Conservation (phyloP, 1,284 basidiomycete species). For the Sporisorium graminicola region DNA sequence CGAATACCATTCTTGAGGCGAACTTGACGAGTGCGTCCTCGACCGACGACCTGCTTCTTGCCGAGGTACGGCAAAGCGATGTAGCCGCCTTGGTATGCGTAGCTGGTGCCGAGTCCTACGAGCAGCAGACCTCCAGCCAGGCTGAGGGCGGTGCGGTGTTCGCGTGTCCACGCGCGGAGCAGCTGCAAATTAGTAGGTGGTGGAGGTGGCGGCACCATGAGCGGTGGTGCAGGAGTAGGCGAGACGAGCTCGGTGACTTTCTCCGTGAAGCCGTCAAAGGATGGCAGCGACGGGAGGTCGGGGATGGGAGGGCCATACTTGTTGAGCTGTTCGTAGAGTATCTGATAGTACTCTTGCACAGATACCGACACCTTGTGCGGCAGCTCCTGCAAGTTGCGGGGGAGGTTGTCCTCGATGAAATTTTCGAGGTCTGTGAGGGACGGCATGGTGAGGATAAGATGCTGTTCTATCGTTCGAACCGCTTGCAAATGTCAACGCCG, state of each 20-base stretch:
- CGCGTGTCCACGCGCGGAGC: conserved; percentile 24
- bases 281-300: conserved; percentile 44
- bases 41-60: conserved; percentile 23
- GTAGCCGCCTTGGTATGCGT: conserved; percentile 39
- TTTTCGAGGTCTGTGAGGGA: conserved; percentile 61
- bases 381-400: conserved; percentile 56
- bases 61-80: conserved; percentile 46
- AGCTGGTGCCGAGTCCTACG: conserved; percentile 44
- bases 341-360: conserved; percentile 54
- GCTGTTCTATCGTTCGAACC: background rate
- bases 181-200: conserved; percentile 40
- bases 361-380: conserved; percentile 56
- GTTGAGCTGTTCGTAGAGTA: conserved; percentile 57
- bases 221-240: conserved; percentile 25
- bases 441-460: conserved; percentile 38
- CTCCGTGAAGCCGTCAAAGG: conserved; percentile 39
- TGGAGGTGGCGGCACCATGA: conserved; percentile 43
- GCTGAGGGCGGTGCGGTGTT: conserved; percentile 26
- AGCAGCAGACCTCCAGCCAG: conserved; percentile 34
- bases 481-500: background rate
- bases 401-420: conserved; percentile 58
- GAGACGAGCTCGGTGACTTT: conserved; percentile 41
- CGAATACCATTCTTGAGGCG: conserved; percentile 51
- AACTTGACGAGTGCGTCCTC: conserved; percentile 37
- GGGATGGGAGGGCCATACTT: conserved; percentile 55